phyloP scores from a whole-genome alignment of 2,329 filamentous ascomycete genomes.

The Penicillium janthinellum region DNA sequence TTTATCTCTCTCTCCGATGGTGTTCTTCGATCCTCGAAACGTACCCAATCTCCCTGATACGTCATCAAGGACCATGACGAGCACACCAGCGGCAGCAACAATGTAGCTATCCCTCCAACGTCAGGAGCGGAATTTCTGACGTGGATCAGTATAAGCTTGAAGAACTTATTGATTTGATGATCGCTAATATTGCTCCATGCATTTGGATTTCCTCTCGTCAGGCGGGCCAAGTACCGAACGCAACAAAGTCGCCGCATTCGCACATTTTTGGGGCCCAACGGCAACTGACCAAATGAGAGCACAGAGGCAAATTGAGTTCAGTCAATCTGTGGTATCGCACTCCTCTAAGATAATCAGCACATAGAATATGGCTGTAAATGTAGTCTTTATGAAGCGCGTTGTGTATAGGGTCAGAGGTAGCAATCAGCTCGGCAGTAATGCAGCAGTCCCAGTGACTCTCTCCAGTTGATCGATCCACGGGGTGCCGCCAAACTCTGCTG shows the following conservation, averaged over 20 bases:
- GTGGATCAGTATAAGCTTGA: not conserved
- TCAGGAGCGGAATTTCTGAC: not conserved
- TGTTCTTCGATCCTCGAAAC: not conserved
- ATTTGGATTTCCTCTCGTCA: not conserved
- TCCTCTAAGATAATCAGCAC: not conserved
- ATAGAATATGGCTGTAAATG: not conserved
- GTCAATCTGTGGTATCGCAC: not conserved
- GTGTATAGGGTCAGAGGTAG: not conserved
- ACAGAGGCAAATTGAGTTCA: not conserved
- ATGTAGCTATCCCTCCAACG: not conserved
- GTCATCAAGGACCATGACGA: conserved; percentile 15
- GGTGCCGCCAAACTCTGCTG: conserved; percentile 5
- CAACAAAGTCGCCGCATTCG: conserved; percentile 12
- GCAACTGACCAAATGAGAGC: not conserved
- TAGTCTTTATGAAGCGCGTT: not conserved
- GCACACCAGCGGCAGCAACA: not conserved
- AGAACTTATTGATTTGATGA: not conserved
- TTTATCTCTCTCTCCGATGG: not conserved
- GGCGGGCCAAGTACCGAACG: not conserved
- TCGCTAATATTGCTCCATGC: not conserved
- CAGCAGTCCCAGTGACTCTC: not conserved
- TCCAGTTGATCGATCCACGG: not conserved
- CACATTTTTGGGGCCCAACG: conserved; percentile 7
- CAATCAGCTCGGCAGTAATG: not conserved
- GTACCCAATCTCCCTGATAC: not conserved